Conservation (phyloP, 306 rosid genomes). For the Lathyrus tuberosus region DNA sequence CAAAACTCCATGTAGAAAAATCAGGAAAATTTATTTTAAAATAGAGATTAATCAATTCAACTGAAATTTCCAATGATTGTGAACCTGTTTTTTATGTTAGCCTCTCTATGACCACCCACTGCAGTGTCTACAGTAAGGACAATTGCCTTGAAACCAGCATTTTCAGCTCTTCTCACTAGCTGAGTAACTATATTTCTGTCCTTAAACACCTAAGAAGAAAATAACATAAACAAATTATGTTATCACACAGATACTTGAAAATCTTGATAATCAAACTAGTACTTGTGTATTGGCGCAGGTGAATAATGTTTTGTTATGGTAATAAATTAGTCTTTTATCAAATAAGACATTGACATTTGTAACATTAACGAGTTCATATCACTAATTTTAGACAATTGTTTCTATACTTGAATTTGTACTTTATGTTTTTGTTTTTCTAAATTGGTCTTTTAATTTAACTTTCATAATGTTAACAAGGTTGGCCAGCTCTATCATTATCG, state of each 20-base stretch:
- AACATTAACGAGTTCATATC: neutral
- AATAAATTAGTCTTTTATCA: neutral
- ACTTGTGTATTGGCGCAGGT: constrained; percentile 1
- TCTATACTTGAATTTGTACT: neutral
- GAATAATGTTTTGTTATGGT: constrained; percentile 8
- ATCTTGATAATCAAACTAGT: constrained; percentile 11
- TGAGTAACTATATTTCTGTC: constrained; percentile 61
- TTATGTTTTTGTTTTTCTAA: no score
- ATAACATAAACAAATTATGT: neutral
- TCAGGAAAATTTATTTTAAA: neutral
- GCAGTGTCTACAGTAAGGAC: constrained; percentile 94
- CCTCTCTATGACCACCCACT: constrained; percentile 83
- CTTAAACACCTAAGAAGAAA: neutral
- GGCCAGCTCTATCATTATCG: no score
- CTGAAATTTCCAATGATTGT: constrained; percentile 13
- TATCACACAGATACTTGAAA: constrained; percentile 10
- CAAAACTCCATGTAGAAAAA: constrained; percentile 23
- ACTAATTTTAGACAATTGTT: neutral
- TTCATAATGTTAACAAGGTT: no score
- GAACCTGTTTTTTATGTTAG: constrained; percentile 89
- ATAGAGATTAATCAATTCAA: neutral
- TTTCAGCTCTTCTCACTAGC: constrained; percentile 94
- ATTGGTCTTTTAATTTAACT: no score
- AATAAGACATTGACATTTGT: neutral
- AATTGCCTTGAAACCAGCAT: constrained; percentile 98